Evolutionary conservation across 78 protist genomes (phyloP), one percentile per base, ranked within the genome.

Genomic region (Emiliania huxleyi): DNA sequence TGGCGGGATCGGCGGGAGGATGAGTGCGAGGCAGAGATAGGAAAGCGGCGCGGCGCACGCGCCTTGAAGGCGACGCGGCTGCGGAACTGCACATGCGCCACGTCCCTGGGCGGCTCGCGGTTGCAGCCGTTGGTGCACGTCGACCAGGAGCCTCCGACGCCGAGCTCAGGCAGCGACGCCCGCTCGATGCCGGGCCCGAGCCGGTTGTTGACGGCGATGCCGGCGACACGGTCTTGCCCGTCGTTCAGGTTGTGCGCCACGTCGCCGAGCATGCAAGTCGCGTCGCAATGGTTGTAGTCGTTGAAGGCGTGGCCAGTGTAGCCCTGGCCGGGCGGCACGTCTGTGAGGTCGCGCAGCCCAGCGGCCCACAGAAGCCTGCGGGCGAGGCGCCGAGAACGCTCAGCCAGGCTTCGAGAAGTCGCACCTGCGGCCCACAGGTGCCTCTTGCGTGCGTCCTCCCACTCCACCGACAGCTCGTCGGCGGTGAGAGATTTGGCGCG

Each of bases 261-360:
- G 25, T 81, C 89, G 56, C n/a, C 40, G 15, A 26, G 55, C 89
- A 81, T 81, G 26, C 37, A 25, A 1, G 89, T 81, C 21, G 89
- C 89, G 89, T 81, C 89, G 55, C 55, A 43, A 42, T 81, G 89
- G 38, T 81, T 81, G 89, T 6, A 5, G 56, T 81, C 89, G 56
- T 81, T 81, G 89, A 81, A 81, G 1, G 89, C 89, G 55, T 81
- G 89, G 42, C 89, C 89, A 5, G 89, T 81, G 56, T 81, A 81
- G 11, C 89, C 89, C 56, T 8, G 19, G 25, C 89, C 89, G 21
- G 89, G 89, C 55, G 40, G 56, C 40, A 23, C 89, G 37, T 81
- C 23, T 19, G 48, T 44, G 12, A 81, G 35, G 23, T 81, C 89
- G 1, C 38, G n/a, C 42, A 81, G 89, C 15, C 89, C 89, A 18